phyloP scores from a whole-genome alignment of 2,329 filamentous ascomycete genomes.

The Neurospora sp. region DNA sequence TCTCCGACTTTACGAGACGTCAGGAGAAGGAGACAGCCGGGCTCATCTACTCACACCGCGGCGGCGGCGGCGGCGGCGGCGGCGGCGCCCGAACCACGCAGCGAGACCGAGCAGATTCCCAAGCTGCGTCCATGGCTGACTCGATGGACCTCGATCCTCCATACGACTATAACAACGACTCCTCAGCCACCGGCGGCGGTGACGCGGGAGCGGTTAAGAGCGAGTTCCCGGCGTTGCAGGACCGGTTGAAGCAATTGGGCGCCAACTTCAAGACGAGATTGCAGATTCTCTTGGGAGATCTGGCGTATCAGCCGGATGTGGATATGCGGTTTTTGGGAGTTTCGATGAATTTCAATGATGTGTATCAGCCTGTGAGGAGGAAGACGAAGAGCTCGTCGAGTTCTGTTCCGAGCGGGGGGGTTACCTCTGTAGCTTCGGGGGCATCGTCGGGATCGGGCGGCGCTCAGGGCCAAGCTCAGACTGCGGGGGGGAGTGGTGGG shows the following conservation, averaged over 20 bases:
- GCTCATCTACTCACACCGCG: constrained; percentile 28
- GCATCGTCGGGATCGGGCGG: neutral
- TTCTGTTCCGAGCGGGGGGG: neutral
- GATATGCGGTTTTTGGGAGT: constrained; percentile 94
- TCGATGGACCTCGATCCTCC: constrained; percentile 5
- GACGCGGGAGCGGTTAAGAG: constrained; percentile 50
- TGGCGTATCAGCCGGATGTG: constrained; percentile 86
- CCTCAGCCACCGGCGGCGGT: constrained; percentile 19
- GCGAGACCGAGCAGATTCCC: neutral
- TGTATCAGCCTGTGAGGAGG: constrained; percentile 70
- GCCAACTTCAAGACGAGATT: constrained; percentile 68
- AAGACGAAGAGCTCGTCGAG: constrained; percentile 35
- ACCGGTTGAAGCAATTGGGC: constrained; percentile 62
- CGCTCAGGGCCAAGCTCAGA: neutral
- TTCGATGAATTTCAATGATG: constrained; percentile 98
- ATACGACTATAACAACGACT: constrained; percentile 16
- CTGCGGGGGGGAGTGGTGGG: neutral
- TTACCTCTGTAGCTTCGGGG: neutral
- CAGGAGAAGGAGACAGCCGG: constrained; percentile 75
- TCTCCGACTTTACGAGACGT: constrained; percentile 86
- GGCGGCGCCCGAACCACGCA: constrained; percentile 48
- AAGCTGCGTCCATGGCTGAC: neutral
- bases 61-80: constrained; percentile 28
- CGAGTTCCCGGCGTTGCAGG: constrained; percentile 64
- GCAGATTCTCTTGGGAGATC: constrained; percentile 74